phyloP scores from a whole-genome alignment of 2,329 filamentous ascomycete genomes.

The Alternaria metachromatica region DNA sequence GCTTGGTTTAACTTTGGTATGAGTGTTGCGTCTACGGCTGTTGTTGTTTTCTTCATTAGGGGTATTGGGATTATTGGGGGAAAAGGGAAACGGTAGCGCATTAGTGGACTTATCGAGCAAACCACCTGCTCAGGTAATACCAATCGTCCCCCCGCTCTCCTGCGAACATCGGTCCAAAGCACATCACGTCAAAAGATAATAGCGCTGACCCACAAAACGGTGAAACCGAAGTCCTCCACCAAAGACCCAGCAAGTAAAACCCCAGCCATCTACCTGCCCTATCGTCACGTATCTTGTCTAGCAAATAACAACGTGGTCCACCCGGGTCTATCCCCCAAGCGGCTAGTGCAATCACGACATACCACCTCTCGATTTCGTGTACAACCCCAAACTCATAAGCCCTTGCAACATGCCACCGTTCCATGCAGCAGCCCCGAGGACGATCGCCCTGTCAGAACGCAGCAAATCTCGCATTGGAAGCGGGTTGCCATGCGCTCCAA shows the following conservation, averaged over 20 bases:
- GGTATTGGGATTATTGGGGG: slow-evolving; percentile 27
- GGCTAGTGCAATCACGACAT: slow-evolving; percentile 43
- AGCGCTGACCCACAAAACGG: too few species aligned
- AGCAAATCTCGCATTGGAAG: slow-evolving; percentile 12
- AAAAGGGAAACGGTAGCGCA: not conserved
- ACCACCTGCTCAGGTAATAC: too few species aligned
- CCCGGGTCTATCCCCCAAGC: not conserved
- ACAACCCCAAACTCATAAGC: slow-evolving; percentile 10
- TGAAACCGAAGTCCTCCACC: not conserved
- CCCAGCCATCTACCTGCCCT: too few species aligned
- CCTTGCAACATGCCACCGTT: not conserved
- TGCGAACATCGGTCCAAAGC: too few species aligned
- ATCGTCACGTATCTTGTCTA: not conserved
- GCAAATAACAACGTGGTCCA: not conserved
- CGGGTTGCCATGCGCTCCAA: slow-evolving; percentile 21
- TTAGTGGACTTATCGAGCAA: too few species aligned
- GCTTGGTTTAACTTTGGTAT: slow-evolving; percentile 52
- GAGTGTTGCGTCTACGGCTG: slow-evolving; percentile 40
- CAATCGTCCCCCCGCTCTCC: too few species aligned
- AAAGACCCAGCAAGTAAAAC: not conserved
- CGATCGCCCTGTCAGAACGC: not conserved
- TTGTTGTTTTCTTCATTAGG: slow-evolving; percentile 41
- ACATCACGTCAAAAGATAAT: too few species aligned
- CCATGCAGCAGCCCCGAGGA: slow-evolving; percentile 6
- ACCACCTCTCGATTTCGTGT: slow-evolving; percentile 40